Percentiles rank a stretch among this genome's conserved stretches.
These are phyloP conservation scores for Penicillium sp. DNA, from an alignment of 2,329 filamentous ascomycete species.

Conservation along the genomic window DNA sequence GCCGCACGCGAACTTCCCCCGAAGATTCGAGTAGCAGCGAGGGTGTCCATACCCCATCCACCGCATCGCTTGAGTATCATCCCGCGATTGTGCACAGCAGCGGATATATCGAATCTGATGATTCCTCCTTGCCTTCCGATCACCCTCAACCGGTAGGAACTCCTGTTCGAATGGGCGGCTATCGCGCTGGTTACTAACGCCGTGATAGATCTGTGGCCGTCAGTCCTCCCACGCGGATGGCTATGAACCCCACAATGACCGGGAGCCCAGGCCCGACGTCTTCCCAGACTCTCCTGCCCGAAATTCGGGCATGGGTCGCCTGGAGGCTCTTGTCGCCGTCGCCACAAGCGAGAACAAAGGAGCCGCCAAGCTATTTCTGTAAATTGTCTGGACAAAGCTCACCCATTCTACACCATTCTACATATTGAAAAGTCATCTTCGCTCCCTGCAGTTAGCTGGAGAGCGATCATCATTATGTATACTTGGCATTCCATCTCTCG, in stretches of 20 bases:
- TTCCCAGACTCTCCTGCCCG: constrained; percentile 23
- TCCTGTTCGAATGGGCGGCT: constrained; percentile 19
- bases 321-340: constrained; percentile 45
- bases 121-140: constrained; percentile 30
- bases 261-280: constrained; percentile 23
- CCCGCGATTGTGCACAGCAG: constrained; percentile 43
- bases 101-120: constrained; percentile 40
- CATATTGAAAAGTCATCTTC: constrained; percentile 5
- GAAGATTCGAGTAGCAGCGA: constrained; percentile 45
- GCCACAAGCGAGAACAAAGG: constrained; percentile 42
- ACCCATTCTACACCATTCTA: constrained; percentile 4
- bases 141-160: constrained; percentile 36
- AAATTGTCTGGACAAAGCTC: constrained; percentile 10
- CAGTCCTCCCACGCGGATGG: constrained; percentile 24
- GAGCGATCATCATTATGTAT: background rate
- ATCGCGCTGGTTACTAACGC: constrained; percentile 25
- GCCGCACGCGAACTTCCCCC: constrained; percentile 36
- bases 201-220: constrained; percentile 30
- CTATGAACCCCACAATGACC: constrained; percentile 24
- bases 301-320: constrained; percentile 38
- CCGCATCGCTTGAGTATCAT: constrained; percentile 41
- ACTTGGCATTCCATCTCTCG: background rate
- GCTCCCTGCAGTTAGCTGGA: constrained; percentile 8
- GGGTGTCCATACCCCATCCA: constrained; percentile 41
- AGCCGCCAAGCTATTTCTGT: constrained; percentile 28